Evolutionary conservation across 1,284 basidiomycete genomes (phyloP), one percentile per base, ranked within the genome.

Genomic region (Cryptococcus wingfieldii): DNA sequence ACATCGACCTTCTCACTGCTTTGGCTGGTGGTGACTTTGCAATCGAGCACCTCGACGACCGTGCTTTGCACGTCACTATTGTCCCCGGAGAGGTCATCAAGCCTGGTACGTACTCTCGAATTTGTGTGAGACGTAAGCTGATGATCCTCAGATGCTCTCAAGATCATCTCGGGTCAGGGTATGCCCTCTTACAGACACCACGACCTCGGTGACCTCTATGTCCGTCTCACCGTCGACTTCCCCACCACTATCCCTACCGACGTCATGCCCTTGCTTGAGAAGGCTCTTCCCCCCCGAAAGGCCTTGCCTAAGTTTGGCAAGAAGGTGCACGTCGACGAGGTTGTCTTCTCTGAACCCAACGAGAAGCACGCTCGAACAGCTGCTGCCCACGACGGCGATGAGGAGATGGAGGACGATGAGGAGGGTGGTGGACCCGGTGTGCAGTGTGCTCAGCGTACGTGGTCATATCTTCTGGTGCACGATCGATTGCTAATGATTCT

Each of bases 161-260:
- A 98, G 80, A 87, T 95, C 61, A 88, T 99, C 64, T 84, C 85
- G 51, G 89, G 88, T 8, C 93, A 98, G 78, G 96, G 96, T 64
- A 98, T 99, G 96, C 96, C 95, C 39, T 97, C 95, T 57, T 89
- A 89, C 78, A 86, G 96, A 64, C 94, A 98, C 79, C 96, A 98
- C 79, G 94, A 98, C 74, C 83, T 87, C 49, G 96, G 96, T 44
- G 93, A 98, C 78, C 82, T 99, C 62, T 94, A 87, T 75, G 83
- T 98, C 78, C 89, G 87, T 70, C 79, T 98, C 66, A 83, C 82
- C 65, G 89, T 99, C 71, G 83, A 82, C 60, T 99, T 98, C 86
- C 96, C 96, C 55, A 89, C 93, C 38, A 72, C 79, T 51, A 84
- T 99, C 73, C 83, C 88, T 58, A 79, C 85, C 34, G 79, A 82